Evolutionary conservation across 1,139 yeast genomes (phyloP).

Genomic region (Geotrichum siamense): DNA sequence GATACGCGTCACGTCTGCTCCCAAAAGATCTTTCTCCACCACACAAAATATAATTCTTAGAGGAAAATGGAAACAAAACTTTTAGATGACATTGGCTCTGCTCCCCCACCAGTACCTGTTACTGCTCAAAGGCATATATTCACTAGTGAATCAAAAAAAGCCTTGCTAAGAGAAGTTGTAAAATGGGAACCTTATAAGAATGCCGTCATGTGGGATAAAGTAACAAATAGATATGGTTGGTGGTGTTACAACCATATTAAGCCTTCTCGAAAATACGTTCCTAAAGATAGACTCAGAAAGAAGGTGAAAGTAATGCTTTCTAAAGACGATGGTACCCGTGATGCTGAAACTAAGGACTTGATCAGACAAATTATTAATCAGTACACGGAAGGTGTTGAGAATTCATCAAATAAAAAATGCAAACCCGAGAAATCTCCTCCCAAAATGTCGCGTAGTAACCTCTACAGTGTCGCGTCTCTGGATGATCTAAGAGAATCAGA

Average conservation of each 20-base stretch:
- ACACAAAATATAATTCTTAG: not conserved
- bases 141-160: conserved; percentile 15
- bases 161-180: conserved; percentile 16
- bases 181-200: conserved; percentile 14
- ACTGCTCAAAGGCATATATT: conserved; percentile 17
- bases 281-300: conserved; percentile 17
- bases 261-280: conserved; percentile 17
- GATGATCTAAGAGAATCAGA: not conserved
- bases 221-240: conserved; percentile 18
- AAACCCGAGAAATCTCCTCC: not conserved
- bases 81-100: conserved; percentile 1
- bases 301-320: conserved; percentile 17
- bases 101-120: conserved; percentile 17
- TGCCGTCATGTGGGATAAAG: conserved; percentile 18
- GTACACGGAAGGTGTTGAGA: conserved; percentile 12
- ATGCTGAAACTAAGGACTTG: conserved; percentile 14
- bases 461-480: not conserved
- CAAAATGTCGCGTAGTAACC: not conserved
- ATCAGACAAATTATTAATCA: conserved; percentile 15
- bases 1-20: conserved; percentile 1
- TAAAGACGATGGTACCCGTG: conserved; percentile 11
- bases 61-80: not conserved
- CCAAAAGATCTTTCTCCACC: not conserved
- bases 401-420: not conserved
- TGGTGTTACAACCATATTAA: conserved; percentile 17